Base-by-base conservation (phyloP, 1,139 yeast species). In the Williopsis jadinii region DNA sequence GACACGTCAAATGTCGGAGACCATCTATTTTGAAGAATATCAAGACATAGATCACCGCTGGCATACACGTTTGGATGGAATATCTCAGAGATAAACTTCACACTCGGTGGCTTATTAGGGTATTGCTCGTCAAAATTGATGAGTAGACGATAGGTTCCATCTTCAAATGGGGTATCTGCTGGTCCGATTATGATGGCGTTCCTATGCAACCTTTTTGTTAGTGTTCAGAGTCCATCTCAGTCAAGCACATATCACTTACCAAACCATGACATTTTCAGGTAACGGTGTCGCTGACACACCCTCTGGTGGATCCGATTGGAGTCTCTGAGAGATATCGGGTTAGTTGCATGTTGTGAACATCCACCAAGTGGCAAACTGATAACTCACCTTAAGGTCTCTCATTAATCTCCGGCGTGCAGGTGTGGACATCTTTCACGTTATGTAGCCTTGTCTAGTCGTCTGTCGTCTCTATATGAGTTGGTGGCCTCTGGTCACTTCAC, bases 171-270 rank as follows among this genome's bases (percentile, higher is more conserved):
- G 1, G 99, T 92, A 49, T 90, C 97, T 30, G 92, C 81, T 1
- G 99, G 99, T 0, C 99, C 99, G 46, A 92, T 90, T 46, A 92
- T 92, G 47, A 92, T 95, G 0, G 97, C 99, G 62, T 94, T 92
- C 95, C 24, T 19, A 19, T 19, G 4, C 24, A 19, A 19, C 24
- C 54, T 50, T 26, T 28, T 30, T 32, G 41, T 34, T 35, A 32
- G 39, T 29, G 32, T 19, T n/a, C n/a, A 15, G 9, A 37, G 27
- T 28, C 13, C 29, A 34, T 28, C 27, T 8, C 9, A 34, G 63
- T 80, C 14, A 31, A 11, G 10, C 11, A 8, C 27, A 6, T 10
- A 13, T 8, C 6, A 46, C 54, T 31, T 38, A 50, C 55, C 98
- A 92, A 39, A 85, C 77, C 97, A 92, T 88, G 42, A 92, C 97